Evolutionary conservation across 2,329 filamentous ascomycete genomes (phyloP), one percentile per base, ranked within the genome.

Genomic region (Stagonosporopsis rhizophila): DNA sequence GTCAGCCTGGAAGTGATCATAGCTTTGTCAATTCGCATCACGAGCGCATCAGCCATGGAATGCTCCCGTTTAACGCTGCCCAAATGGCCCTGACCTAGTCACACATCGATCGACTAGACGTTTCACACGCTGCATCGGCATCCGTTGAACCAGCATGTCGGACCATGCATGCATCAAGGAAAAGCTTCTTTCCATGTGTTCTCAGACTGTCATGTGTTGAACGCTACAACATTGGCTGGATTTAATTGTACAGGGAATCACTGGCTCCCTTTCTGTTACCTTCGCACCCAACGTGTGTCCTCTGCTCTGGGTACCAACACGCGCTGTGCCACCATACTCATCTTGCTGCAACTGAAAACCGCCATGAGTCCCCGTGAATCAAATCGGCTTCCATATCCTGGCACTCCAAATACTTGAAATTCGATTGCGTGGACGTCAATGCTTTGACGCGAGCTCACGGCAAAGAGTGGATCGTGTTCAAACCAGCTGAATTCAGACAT

Each of bases 121-220:
- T 59, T 60, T 48, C 44, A 57, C 58, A 61, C 54, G 58, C 62
- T 58, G 56, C 59, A 56, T 32, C 55, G 51, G 47, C 44, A 52
- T 48, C 42, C 48, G 45, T 58, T 61, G 52, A 55, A 58, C 56
- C 60, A 58, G 47, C 46, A 56, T 44, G 52, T 64, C 60, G 61
- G 64, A 65, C 42, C 23, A 48, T 35, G 56, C 60, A 51, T 56
- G 56, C 62, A 56, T 58, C 56, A 64, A 58, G 58, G 20, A 32
- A 61, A 67, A 62, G 62, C 62, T 64, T 67, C 55, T 59, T 62
- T 59, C 47, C 46, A 54, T 58, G 56, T 52, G 53, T 32, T 27
- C 38, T 58, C 42, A 44, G 52, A 52, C 59, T 58, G 40, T 56
- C 42, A 50, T 52, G 57, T 55, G 46, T 42, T 47, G 46, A 34